A percentile compares a stretch with the other conserved stretches of the same genome.
These are phyloP conservation scores for Suillus americanus DNA, from an alignment of 768 basidiomycete genomes.

Conservation along the genomic window DNA sequence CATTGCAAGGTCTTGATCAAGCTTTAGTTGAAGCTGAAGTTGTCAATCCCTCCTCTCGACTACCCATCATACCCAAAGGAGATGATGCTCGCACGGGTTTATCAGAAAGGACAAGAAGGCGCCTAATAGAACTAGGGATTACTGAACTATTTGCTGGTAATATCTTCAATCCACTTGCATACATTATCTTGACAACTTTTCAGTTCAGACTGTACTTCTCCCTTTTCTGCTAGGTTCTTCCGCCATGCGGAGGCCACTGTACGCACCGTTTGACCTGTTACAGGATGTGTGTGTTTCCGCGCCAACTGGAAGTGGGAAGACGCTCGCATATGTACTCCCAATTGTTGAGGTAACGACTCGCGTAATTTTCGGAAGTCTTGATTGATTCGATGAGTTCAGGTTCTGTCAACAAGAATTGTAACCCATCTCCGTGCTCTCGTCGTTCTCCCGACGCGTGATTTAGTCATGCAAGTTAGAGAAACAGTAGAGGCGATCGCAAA, in stretches of 20 bases:
- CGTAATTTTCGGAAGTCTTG: background rate
- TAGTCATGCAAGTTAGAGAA: slow-evolving; percentile 90
- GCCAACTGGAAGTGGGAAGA: slow-evolving; percentile 98
- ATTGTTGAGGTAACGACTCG: slow-evolving; percentile 70
- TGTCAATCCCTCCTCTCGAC: slow-evolving; percentile 52
- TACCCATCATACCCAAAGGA: slow-evolving; percentile 41
- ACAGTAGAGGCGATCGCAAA: slow-evolving; percentile 84
- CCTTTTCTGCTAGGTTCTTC: slow-evolving; percentile 70
- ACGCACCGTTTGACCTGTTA: slow-evolving; percentile 63
- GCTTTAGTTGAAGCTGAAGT: slow-evolving; percentile 69
- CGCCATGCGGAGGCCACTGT: slow-evolving; percentile 45
- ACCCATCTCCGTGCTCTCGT: slow-evolving; percentile 86
- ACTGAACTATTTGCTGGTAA: slow-evolving; percentile 85
- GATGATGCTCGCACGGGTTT: slow-evolving; percentile 49
- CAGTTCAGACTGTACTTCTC: slow-evolving; percentile 88
- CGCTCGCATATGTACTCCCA: slow-evolving; percentile 92
- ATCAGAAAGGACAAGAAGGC: slow-evolving; percentile 55
- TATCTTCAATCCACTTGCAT: slow-evolving; percentile 19
- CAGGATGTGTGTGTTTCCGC: slow-evolving; percentile 92
- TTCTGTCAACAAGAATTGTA: slow-evolving; percentile 69
- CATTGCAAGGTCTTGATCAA: slow-evolving; percentile 76
- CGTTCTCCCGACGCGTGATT: slow-evolving; percentile 90
- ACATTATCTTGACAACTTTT: slow-evolving; percentile 17
- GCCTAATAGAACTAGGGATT: slow-evolving; percentile 78
- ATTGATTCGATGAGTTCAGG: slow-evolving; percentile 38